Evolutionary conservation across 2,329 filamentous ascomycete species (phyloP), one percentile per base, ranked within the genome.

Genomic region (Fusarium armeniacum): DNA sequence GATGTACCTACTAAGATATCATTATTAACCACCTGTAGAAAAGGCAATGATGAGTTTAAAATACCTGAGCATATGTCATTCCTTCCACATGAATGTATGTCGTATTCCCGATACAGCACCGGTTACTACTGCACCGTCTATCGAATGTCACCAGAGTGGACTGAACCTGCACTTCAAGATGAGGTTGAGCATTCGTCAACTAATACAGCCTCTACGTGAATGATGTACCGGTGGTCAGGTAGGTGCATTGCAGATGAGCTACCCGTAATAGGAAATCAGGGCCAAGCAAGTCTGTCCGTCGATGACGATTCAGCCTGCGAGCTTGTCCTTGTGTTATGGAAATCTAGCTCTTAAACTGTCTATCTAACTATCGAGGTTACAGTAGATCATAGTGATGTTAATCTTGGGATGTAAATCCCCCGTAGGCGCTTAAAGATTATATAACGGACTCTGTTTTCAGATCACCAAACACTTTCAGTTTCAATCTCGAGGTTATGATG

Each of bases 371-470:
- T 20, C 20, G 10, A 52, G 26, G 49, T 52, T 30, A 45, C 40
- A 32, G 41, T 56, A 47, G 65, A 69, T 69, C 66, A 52, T 30
- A 33, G 62, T 51, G 35, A 36, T 56, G 41, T 22, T 61, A 51
- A 38, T 22, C 35, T 49, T 54, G 47, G 57, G 36, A 26, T 53
- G 38, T 36, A 70, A 69, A 69, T 67, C 66, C 62, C 61, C 66
- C 55, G 67, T 55, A 28, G 38, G 49, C 40, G 13, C 9, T 12
- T 28, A 15, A 36, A 40, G 20, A n/a, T 30, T 18, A n/a, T 18
- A 24, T 24, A 22, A 33, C 26, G n/a, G 32, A 24, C 15, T 47
- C 24, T 40, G 13, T 22, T 26, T 41, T 28, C 24, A 52, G 36
- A 16, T 52, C 7, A 13, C 24, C 6, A 24, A 52, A 52, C 11